Conservation (phyloP, 1,284 basidiomycete genomes). For the Uromyces viciae-fabae region DNA sequence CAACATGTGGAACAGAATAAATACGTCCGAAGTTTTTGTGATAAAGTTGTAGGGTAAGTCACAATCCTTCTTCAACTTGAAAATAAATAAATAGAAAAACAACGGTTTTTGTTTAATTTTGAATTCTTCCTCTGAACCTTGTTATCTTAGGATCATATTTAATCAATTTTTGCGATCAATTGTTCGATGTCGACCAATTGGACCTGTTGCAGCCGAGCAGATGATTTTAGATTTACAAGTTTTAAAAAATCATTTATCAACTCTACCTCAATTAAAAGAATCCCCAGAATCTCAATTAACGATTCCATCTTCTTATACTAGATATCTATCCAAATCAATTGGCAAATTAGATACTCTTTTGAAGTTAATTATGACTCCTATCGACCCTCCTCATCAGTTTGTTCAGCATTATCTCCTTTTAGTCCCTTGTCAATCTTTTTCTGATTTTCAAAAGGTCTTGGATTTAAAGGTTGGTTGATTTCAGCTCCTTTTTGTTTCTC, state of each 20-base stretch:
- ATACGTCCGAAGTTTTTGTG: conserved; percentile 82
- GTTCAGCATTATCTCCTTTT: conserved; percentile 88
- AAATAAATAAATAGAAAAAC: neutral
- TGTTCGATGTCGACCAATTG: conserved; percentile 78
- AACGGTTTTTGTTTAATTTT: neutral
- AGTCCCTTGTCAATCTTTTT: conserved; percentile 85
- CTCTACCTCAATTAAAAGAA: conserved; percentile 65
- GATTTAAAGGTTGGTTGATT: conserved; percentile 58
- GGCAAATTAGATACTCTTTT: conserved; percentile 80
- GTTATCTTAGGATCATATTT: conserved; percentile 67
- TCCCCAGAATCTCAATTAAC: conserved; percentile 35
- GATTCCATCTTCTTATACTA: conserved; percentile 63
- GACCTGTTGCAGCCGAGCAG: conserved; percentile 90
- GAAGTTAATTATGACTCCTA: conserved; percentile 87
- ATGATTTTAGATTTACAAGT: conserved; percentile 85
- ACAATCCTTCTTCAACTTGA: neutral
- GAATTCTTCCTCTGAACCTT: too few species aligned
- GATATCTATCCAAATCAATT: conserved; percentile 73
- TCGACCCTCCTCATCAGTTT: conserved; percentile 88
- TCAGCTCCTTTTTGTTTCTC: neutral
- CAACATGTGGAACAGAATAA: conserved; percentile 84
- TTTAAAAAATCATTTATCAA: conserved; percentile 75
- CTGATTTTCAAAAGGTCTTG: conserved; percentile 85
- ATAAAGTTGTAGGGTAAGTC: conserved; percentile 76
- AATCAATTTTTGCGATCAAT: conserved; percentile 79